phyloP scores from a whole-genome alignment of 371 early-diverging fungal species.

The Batrachochytrium dendrobatidis region DNA sequence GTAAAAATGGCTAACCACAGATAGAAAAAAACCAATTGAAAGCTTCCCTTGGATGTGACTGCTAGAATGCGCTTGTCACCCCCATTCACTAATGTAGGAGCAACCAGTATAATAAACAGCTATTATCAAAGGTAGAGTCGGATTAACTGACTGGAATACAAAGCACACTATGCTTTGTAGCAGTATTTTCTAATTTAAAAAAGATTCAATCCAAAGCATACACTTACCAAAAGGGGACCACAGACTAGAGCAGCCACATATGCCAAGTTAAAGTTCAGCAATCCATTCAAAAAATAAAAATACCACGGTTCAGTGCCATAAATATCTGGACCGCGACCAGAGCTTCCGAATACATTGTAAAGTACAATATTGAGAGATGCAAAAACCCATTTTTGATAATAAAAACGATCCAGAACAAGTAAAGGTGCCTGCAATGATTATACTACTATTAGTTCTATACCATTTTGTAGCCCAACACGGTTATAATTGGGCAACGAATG shows the following conservation, averaged over 20 bases:
- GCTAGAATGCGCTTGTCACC: background rate
- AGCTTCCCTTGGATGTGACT: background rate
- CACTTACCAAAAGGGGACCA: constrained; percentile 53
- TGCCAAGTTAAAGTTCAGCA: constrained; percentile 80
- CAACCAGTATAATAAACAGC: no score
- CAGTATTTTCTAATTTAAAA: no score
- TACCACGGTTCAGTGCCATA: constrained; percentile 93
- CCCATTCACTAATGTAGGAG: background rate
- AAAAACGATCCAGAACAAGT: constrained; percentile 61
- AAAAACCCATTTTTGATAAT: constrained; percentile 61
- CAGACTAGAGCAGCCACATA: constrained; percentile 63
- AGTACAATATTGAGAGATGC: constrained; percentile 80
- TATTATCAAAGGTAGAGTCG: no score
- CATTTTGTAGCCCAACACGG: background rate
- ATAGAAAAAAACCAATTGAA: constrained; percentile 62
- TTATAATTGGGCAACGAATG: constrained; percentile 5
- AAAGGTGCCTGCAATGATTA: constrained; percentile 47
- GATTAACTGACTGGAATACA: background rate
- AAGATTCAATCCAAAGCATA: no score
- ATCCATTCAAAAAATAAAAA: constrained; percentile 79
- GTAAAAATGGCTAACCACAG: constrained; percentile 73
- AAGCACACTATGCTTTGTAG: no score
- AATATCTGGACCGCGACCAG: constrained; percentile 67
- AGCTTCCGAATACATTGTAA: constrained; percentile 81
- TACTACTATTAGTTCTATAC: constrained; percentile 4